These are phyloP conservation scores for Suillus bovinus DNA, from an alignment of 768 basidiomycete genomes.

Conservation along the genomic window DNA sequence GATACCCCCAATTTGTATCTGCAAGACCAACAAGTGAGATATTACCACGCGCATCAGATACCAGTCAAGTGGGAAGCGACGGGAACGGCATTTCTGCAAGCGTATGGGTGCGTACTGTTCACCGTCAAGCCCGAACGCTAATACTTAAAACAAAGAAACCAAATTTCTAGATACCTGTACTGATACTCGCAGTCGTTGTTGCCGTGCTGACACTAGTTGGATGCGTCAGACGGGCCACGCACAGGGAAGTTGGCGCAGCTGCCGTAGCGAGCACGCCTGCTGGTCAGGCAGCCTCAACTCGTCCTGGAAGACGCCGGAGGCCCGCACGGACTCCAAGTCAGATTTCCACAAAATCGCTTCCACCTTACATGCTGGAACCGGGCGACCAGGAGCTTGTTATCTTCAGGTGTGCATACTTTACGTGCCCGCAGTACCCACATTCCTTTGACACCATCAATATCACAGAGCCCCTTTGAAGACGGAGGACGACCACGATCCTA, in stretches of 20 bases:
- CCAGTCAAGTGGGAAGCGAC: neutral
- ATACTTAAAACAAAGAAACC: neutral
- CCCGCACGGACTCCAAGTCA: constrained; percentile 72
- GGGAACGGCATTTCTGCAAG: constrained; percentile 9
- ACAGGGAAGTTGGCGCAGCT: neutral
- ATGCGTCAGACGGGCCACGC: constrained; percentile 24
- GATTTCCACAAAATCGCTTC: constrained; percentile 75
- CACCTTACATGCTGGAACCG: constrained; percentile 82
- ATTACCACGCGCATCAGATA: neutral
- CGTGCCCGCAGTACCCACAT: neutral
- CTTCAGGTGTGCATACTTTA: constrained; percentile 38
- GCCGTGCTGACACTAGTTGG: constrained; percentile 20
- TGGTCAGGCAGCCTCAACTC: constrained; percentile 10
- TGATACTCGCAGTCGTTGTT: constrained; percentile 25
- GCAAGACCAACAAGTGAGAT: constrained; percentile 7
- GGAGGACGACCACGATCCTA: constrained; percentile 23
- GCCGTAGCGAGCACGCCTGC: constrained; percentile 13
- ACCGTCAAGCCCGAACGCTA: neutral
- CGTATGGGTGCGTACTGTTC: constrained; percentile 27
- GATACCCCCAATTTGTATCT: constrained; percentile 1
- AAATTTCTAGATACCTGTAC: constrained; percentile 25
- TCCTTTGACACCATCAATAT: neutral
- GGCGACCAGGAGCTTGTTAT: constrained; percentile 83
- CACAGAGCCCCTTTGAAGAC: constrained; percentile 28
- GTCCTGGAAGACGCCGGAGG: constrained; percentile 36